Percentiles rank a stretch among this genome's conserved stretches.
phyloP scores from a whole-genome alignment of 352 stramenopile genomes.

The Phytophthora tubulina region DNA sequence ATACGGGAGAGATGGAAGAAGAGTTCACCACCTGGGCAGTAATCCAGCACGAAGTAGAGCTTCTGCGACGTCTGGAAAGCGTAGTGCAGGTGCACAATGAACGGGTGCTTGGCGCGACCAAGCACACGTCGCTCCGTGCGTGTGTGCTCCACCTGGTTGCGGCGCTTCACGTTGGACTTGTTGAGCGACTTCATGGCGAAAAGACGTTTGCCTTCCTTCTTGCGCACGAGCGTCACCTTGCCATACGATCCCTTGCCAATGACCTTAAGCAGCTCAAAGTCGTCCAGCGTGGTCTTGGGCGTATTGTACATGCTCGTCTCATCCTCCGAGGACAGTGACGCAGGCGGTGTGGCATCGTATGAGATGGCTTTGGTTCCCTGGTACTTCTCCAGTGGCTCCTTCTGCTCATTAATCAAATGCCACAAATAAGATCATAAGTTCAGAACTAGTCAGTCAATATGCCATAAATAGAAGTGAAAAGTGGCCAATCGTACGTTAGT shows the following conservation, averaged over 20 bases:
- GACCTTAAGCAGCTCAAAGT: constrained; percentile 94
- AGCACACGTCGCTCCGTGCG: constrained; percentile 96
- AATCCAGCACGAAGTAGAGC: constrained; percentile 94
- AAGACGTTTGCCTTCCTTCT: constrained; percentile 78
- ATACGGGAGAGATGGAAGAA: constrained; percentile 92
- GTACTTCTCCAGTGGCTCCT: constrained; percentile 79
- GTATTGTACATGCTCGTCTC: constrained; percentile 82
- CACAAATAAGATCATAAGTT: constrained; percentile 13
- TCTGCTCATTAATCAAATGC: constrained; percentile 49
- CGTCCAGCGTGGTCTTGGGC: constrained; percentile 90
- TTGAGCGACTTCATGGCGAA: constrained; percentile 92
- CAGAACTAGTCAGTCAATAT: constrained; percentile 9
- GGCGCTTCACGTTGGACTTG: constrained; percentile 91
- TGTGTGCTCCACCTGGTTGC: constrained; percentile 99
- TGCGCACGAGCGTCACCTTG: constrained; percentile 91
- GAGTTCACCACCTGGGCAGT: constrained; percentile 91
- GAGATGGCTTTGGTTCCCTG: constrained; percentile 41
- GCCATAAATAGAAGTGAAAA: constrained; percentile 16
- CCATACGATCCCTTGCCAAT: constrained; percentile 94
- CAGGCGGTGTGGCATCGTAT: constrained; percentile 52
- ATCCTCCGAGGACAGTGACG: constrained; percentile 44
- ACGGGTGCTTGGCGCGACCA: constrained; percentile 90
- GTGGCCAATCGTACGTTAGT: constrained; percentile 58
- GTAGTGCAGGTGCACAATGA: constrained; percentile 92
- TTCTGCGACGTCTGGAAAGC: constrained; percentile 93